phyloP scores from a whole-genome alignment of 768 basidiomycete species.

The Stropharia rugosoannulata region DNA sequence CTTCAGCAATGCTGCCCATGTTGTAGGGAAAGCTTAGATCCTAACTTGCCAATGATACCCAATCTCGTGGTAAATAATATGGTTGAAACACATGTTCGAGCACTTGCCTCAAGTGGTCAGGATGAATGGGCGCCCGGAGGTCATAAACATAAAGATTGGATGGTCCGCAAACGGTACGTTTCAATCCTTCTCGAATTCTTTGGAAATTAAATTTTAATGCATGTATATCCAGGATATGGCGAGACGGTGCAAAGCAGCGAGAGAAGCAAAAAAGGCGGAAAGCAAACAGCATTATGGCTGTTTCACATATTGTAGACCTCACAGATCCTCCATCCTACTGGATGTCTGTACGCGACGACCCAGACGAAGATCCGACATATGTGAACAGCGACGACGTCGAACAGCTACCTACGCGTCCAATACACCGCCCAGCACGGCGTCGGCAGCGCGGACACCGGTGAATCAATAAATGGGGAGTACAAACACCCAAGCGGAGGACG shows the following conservation, averaged over 20 bases:
- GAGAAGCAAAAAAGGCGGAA: conserved; percentile 13
- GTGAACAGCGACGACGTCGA: conserved; percentile 25
- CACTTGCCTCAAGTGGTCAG: conserved; percentile 40
- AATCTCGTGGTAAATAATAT: conserved; percentile 62
- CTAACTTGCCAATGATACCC: conserved; percentile 50
- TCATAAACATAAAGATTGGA: conserved; percentile 48
- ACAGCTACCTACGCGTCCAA: conserved; percentile 17
- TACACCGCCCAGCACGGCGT: conserved; percentile 14
- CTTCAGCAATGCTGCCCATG: conserved; percentile 50
- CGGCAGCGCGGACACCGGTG: conserved; percentile 9
- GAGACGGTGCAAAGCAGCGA: conserved; percentile 25
- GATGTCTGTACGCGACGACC: conserved; percentile 17
- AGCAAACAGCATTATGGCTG: conserved; percentile 1
- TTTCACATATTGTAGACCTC: conserved; percentile 5
- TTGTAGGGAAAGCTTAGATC: conserved; percentile 51
- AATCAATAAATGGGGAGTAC: not conserved
- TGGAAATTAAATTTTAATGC: not conserved
- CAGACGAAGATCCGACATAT: conserved; percentile 20
- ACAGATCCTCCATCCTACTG: conserved; percentile 12
- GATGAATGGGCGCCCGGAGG: conserved; percentile 56
- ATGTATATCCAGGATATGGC: conserved; percentile 34
- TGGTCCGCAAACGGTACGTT: conserved; percentile 51
- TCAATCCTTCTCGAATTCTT: not conserved
- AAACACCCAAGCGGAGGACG: not conserved
- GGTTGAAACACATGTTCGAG: conserved; percentile 59